A percentile compares a stretch with the other conserved stretches of the same genome.
Evolutionary conservation across 2,329 filamentous ascomycete genomes (phyloP).

Genomic region (Verticillium klebahnii): DNA sequence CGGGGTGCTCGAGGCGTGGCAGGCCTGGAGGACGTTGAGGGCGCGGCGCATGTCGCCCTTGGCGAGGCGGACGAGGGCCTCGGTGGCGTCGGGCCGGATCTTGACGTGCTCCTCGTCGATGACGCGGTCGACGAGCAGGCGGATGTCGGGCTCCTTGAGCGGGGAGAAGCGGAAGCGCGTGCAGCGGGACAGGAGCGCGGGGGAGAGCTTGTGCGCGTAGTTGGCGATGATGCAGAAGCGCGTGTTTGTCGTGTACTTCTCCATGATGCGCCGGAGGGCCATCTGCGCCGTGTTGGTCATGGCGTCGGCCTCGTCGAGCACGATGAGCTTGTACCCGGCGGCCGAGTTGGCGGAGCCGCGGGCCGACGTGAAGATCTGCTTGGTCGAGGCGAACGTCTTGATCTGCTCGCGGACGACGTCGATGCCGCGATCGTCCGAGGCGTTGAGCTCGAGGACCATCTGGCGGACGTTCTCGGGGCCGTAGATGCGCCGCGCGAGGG

Average conservation of each 20-base stretch:
- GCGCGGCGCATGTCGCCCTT: conserved; percentile 96
- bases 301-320: conserved; percentile 97
- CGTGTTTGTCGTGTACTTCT: conserved; percentile 97
- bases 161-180: conserved; percentile 95
- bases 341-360: conserved; percentile 48
- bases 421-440: conserved; percentile 94
- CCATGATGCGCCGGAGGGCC: conserved; percentile 95
- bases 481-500: conserved; percentile 89
- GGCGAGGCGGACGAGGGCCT: conserved; percentile 79
- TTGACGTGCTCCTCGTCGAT: conserved; percentile 82
- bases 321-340: conserved; percentile 88
- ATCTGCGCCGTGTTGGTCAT: conserved; percentile 99
- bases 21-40: conserved; percentile 92
- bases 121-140: conserved; percentile 80
- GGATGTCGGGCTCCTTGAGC: conserved; percentile 82
- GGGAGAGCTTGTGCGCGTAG: conserved; percentile 96
- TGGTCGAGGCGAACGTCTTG: conserved; percentile 97
- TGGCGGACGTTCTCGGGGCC: conserved; percentile 89
- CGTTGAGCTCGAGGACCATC: conserved; percentile 97
- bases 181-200: conserved; percentile 86
- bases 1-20: conserved; percentile 84
- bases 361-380: conserved; percentile 84
- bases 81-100: conserved; percentile 74
- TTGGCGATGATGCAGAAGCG: conserved; percentile 98
- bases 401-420: conserved; percentile 98